Evolutionary conservation across 371 early-diverging fungal species (phyloP).

Genomic region (Mortierella sp.): DNA sequence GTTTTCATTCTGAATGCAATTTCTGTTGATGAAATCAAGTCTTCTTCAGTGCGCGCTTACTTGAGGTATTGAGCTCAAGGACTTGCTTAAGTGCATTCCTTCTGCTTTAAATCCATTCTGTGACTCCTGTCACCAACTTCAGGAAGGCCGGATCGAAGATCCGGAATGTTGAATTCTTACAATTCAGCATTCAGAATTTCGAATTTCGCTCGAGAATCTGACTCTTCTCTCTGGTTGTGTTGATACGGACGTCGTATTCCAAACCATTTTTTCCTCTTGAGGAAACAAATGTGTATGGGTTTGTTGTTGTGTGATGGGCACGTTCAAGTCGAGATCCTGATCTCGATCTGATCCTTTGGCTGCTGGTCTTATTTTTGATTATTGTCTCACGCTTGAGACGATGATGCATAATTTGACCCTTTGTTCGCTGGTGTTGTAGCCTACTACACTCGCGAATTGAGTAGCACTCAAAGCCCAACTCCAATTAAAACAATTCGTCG

Average conservation of each 20-base stretch:
- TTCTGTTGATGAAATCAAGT: no score
- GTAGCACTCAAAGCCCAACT: conserved; percentile 35
- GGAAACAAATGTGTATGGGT: conserved; percentile 47
- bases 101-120: conserved; percentile 52
- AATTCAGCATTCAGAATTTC: no score
- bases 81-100: conserved; percentile 44
- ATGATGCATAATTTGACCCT: conserved; percentile 10
- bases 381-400: background rate
- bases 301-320: conserved; percentile 54
- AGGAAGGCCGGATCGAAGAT: background rate
- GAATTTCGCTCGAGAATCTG: background rate
- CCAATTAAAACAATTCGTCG: conserved; percentile 59
- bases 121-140: conserved; percentile 30
- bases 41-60: conserved; percentile 17
- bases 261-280: conserved; percentile 24
- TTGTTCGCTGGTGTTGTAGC: conserved; percentile 1
- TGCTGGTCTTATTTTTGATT: conserved; percentile 4
- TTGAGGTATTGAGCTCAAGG: conserved; percentile 50
- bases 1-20: no score
- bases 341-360: conserved; percentile 24
- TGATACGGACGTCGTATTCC: conserved; percentile 44
- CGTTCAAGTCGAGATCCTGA: conserved; percentile 6
- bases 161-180: conserved; percentile 6
- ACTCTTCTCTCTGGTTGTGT: background rate
- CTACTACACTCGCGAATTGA: conserved; percentile 4